Percentiles rank a stretch among this genome's conserved stretches.
These are phyloP conservation scores for Sphenostylis stenocarpa DNA, from an alignment of 306 rosid genomes.

Conservation along the genomic window DNA sequence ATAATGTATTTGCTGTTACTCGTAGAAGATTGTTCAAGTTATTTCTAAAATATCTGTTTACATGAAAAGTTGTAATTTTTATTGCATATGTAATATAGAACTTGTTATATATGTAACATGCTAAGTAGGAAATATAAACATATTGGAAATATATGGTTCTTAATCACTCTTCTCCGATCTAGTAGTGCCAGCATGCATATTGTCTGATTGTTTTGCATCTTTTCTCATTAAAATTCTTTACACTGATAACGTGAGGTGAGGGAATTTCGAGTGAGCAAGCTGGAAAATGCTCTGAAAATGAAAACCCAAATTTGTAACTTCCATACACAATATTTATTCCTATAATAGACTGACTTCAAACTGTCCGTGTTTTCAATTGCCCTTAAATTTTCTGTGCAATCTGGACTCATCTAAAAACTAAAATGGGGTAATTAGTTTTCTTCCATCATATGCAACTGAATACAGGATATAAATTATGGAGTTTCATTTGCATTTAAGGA, in stretches of 20 bases:
- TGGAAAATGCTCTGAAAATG: slow-evolving; percentile 13
- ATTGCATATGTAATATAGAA: not conserved
- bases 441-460: not conserved
- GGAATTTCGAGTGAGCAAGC: not conserved
- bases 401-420: slow-evolving; percentile 4
- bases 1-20: not conserved
- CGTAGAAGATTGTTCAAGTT: not conserved
- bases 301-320: not conserved
- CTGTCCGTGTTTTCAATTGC: not conserved
- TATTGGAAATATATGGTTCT: not conserved
- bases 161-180: not conserved
- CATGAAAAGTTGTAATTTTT: not conserved
- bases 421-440: not conserved
- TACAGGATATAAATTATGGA: not conserved
- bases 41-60: slow-evolving; percentile 8
- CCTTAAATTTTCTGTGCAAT: not conserved
- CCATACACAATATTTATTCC: not conserved
- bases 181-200: not conserved
- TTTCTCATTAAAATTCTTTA: not conserved
- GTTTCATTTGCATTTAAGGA: not conserved
- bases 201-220: not conserved
- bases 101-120: not conserved
- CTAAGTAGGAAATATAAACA: too few relatives aligned
- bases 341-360: not conserved
- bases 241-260: not conserved